Base-by-base conservation (phyloP, 768 basidiomycete species). In the Tubosaeta sp. region DNA sequence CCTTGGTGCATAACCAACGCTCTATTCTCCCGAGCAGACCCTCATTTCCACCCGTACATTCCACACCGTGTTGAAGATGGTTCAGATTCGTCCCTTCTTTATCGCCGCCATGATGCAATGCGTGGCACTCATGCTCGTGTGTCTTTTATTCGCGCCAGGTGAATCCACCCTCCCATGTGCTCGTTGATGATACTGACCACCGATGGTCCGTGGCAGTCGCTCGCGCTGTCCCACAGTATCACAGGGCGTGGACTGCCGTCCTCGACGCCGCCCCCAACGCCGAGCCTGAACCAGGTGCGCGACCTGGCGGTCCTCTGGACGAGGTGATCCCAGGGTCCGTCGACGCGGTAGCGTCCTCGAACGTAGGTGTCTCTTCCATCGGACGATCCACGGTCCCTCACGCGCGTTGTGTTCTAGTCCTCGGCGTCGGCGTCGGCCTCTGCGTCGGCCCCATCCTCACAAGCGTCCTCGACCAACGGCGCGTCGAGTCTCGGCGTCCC, bases 11-110 rank as follows among this genome's bases (percentile, higher is more conserved):
- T 7, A 19, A 26, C 44, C 34, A 1, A 16, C n/a, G 32, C 32
- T 43, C 8, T 12, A 25, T 46, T 46, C 14, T 29, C 14, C 41
- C 27, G 49, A 62, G 59, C 60, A 25, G 63, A 47, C 50, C 22
- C 57, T 59, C 57, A 27, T 27, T 44, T 43, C 39, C 12, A 14
- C 22, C 50, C 7, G 3, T 50, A 51, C 47, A 6, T 54, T 50
- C 22, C n/a, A 13, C 27, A 44, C 6, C 25, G 41, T 63, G n/a
- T 6, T 60, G 54, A 56, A 55, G 43, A 57, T 66, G 61, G 19
- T 55, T 29, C 49, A 61, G 43, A 66, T 61, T 42, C 66, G 61
- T 6, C 51, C 64, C 13, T 46, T 54, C 22, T 59, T 58, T 41
- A 33, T 68, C 42, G 38, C 52, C 1, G 43, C 52, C 2, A 52